Evolutionary conservation across 306 rosid species (phyloP).

Genomic region (Cyamopsis tetragonoloba): DNA sequence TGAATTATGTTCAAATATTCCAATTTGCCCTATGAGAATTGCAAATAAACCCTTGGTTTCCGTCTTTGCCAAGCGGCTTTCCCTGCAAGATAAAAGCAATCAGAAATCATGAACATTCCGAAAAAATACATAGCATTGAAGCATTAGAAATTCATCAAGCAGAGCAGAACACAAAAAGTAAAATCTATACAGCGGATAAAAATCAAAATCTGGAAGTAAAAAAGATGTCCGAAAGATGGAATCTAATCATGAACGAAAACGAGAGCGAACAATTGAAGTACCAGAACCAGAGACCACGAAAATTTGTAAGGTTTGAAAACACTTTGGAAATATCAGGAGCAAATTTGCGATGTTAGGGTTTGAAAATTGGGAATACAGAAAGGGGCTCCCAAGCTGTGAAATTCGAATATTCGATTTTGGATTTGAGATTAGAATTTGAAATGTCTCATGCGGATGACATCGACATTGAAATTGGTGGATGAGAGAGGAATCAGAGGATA

Average conservation of each 20-base stretch:
- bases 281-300: slow-evolving; percentile 7
- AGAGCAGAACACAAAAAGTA: neutral
- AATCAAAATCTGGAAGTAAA: neutral
- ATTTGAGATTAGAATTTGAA: neutral
- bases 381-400: slow-evolving; percentile 23
- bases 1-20: neutral
- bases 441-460: neutral
- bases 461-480: neutral
- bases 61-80: neutral
- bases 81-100: slow-evolving; percentile 15
- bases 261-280: neutral
- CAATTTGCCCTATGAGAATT: neutral
- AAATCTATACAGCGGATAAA: neutral
- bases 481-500: neutral
- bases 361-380: slow-evolving; percentile 8
- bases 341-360: slow-evolving; percentile 20
- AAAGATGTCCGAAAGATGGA: neutral
- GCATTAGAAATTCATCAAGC: neutral
- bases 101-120: neutral
- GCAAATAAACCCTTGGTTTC: neutral
- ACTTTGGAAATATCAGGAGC: neutral
- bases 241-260: neutral
- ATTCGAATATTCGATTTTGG: slow-evolving; percentile 42
- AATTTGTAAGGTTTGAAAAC: neutral
- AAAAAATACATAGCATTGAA: neutral